A percentile compares a stretch with the other conserved stretches of the same genome.
Conservation (phyloP, 2,329 filamentous ascomycete genomes). For the Aspergillus brasiliensis region DNA sequence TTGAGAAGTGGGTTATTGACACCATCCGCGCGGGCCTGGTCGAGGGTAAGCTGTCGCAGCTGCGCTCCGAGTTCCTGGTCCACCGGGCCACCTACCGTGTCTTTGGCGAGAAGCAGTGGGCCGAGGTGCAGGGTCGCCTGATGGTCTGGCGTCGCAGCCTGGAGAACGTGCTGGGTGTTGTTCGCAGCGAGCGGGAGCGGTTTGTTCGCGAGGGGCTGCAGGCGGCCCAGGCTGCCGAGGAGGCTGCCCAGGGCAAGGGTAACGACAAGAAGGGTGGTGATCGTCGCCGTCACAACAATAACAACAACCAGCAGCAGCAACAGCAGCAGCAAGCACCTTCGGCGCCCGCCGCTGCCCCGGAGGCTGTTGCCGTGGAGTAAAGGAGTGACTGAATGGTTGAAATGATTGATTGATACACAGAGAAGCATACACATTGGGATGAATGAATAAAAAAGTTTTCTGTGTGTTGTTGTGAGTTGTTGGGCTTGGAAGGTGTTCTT, state of each 20-base stretch:
- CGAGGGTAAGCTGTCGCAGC: conserved; percentile 93
- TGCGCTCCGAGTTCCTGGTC: conserved; percentile 89
- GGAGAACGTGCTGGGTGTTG: conserved; percentile 73
- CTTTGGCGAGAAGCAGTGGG: conserved; percentile 98
- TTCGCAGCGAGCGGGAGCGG: conserved; percentile 78
- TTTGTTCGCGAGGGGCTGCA: conserved; percentile 68
- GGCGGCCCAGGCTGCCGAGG: conserved; percentile 49
- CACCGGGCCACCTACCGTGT: conserved; percentile 96
- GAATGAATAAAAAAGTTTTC: neutral
- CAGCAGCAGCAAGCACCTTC: conserved; percentile 27
- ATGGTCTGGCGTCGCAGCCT: conserved; percentile 89
- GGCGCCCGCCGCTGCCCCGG: conserved; percentile 18
- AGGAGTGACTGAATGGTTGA: neutral
- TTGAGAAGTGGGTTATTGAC: conserved; percentile 99
- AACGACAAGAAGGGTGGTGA: conserved; percentile 34
- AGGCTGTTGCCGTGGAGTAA: conserved; percentile 19
- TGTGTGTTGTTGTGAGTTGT: neutral
- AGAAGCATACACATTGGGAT: neutral
- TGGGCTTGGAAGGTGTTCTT: neutral
- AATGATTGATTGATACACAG: neutral
- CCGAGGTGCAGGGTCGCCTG: conserved; percentile 84
- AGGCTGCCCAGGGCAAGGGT: conserved; percentile 32
- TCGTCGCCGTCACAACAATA: conserved; percentile 37
- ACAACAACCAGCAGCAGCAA: conserved; percentile 26
- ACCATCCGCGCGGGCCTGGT: conserved; percentile 94